Evolutionary conservation across 371 early-diverging fungal species (phyloP), one percentile per base, ranked within the genome.

Genomic region (Rhizopus stolonifer): DNA sequence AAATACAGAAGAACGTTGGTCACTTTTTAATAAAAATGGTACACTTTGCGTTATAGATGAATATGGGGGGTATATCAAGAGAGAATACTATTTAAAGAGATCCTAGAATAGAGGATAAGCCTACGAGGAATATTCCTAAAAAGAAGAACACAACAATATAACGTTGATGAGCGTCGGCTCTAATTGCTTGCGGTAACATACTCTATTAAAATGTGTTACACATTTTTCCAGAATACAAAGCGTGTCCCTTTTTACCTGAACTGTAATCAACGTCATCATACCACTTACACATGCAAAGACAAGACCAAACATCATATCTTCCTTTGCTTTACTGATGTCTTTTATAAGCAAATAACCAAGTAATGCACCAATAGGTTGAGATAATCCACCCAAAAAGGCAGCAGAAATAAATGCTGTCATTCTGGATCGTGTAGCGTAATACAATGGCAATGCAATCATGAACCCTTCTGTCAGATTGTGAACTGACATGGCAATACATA

Each of bases 391-490:
- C 58, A 88, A 65, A 1, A 82, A 55, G 0, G 85, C 72, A 4
- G 86, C 85, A 56, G 76, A 72, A 14, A 63, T 53, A 58, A 91
- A 88, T 0, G 90, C 84, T 29, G 76, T 70, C 11, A 53, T 46
- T 15, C 85, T 70, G 10, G 85, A 85, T 38, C 76, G 76, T 17
- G 88, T 82, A n/a, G 88, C 85, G 46, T 84, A 72, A 49, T 79
- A 89, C 25, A 90, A 70, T 0, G 90, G 89, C 31, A 90, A 59
- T 1, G 89, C 84, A 17, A 91, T 85, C 73, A 86, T 81, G 49
- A 89, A 72, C 0, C 90, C 92, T 54, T 92, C 91, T 13, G 89
- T 89, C 13, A 92, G 60, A 56, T 92, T 92, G 57, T 92, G 92
- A 18, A 89, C 77, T 2, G 88, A 79, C 60, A 92, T 86, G 17